A percentile compares a stretch with the other conserved stretches of the same genome.
Conservation (phyloP, 1,284 basidiomycete species). For the Paramarasmius palmivorus region DNA sequence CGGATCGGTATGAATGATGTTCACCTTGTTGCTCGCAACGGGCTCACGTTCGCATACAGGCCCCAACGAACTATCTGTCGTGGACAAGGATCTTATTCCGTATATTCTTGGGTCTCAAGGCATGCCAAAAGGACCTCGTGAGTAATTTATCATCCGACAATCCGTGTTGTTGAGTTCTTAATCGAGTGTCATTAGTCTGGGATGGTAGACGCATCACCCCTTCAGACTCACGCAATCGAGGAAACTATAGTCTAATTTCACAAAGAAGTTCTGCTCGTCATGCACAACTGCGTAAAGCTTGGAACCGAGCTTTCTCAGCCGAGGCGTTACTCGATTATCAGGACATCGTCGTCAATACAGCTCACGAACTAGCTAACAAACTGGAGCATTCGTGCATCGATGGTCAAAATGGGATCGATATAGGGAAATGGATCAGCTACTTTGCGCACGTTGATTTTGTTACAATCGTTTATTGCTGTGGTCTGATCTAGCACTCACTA, state of each 20-base stretch:
- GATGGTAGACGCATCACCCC: neutral
- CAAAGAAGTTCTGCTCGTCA: neutral
- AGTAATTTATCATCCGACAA: slow-evolving; percentile 10
- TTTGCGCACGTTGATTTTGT: neutral
- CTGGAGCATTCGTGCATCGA: neutral
- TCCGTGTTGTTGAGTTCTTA: no score
- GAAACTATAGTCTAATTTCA: neutral
- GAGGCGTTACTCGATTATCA: slow-evolving; percentile 1
- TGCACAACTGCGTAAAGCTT: neutral
- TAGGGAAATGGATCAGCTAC: neutral
- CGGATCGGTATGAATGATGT: slow-evolving; percentile 31
- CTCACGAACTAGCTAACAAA: neutral
- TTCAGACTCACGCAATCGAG: no score
- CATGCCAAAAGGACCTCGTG: slow-evolving; percentile 38
- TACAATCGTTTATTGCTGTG: no score
- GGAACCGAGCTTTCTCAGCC: neutral
- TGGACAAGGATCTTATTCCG: slow-evolving; percentile 2
- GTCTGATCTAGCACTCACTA: neutral
- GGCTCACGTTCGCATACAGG: neutral
- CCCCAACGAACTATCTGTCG: slow-evolving; percentile 12
- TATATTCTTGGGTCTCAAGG: slow-evolving; percentile 6
- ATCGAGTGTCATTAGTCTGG: neutral
- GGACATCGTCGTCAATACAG: neutral
- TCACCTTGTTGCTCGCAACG: neutral
- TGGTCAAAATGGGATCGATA: neutral